phyloP scores from a whole-genome alignment of 2,329 filamentous ascomycete species.

The Ophiosphaerella herpotricha region DNA sequence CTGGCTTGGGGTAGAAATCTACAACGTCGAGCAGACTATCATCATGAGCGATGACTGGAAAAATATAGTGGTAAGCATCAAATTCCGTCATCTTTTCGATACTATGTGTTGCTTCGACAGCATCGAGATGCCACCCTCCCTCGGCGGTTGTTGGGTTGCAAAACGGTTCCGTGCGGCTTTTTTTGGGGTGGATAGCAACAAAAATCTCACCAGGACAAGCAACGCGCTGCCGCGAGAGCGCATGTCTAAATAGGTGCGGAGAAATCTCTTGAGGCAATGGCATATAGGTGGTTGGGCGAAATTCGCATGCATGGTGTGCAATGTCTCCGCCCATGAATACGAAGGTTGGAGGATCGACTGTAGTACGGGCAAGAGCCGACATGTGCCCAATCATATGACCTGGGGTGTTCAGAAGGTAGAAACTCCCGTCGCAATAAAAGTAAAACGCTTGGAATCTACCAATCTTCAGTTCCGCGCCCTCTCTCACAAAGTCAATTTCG shows the following conservation, averaged over 20 bases:
- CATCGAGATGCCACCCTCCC: not conserved
- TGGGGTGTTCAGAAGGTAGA: conserved; percentile 59
- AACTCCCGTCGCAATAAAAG: conserved; percentile 60
- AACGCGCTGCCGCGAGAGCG: not conserved
- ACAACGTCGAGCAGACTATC: not conserved
- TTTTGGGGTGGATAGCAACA: not conserved
- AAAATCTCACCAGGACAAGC: not conserved
- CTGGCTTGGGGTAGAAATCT: not conserved
- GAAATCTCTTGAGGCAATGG: not conserved
- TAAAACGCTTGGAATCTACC: conserved; percentile 54
- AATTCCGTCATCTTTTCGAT: not conserved
- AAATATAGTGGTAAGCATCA: conserved; percentile 3
- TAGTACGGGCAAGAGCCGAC: conserved; percentile 51
- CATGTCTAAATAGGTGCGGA: not conserved
- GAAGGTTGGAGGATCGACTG: conserved; percentile 10
- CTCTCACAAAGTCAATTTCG: conserved; percentile 8
- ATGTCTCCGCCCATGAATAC: conserved; percentile 27
- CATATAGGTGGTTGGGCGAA: conserved; percentile 11
- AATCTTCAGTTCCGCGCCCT: conserved; percentile 26
- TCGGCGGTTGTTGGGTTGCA: not conserved
- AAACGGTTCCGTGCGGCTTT: not conserved
- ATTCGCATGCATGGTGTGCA: conserved; percentile 19
- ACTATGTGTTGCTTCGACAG: not conserved
- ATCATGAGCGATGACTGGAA: conserved; percentile 2
- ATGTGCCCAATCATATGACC: conserved; percentile 58